Conservation (phyloP, 1,139 yeast species). For the Scheffersomyces segobiensis region DNA sequence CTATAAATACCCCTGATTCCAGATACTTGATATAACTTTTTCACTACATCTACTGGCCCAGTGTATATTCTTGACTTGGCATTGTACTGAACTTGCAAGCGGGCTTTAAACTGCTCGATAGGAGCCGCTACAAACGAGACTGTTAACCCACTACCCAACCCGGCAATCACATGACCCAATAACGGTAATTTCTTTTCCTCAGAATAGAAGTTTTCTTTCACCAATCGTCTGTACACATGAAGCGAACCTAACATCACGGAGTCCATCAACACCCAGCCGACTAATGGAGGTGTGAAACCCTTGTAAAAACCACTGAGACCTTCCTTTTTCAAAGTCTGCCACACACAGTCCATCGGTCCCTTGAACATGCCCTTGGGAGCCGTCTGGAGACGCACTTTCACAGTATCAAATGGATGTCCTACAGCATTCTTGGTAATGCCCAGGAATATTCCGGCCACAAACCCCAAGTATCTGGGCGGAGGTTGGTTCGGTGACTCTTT, state of each 20-base stretch:
- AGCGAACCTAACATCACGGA: conserved; percentile 84
- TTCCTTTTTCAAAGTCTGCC: conserved; percentile 69
- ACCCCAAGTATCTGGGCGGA: conserved; percentile 68
- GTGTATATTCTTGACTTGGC: conserved; percentile 64
- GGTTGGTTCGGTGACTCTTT: conserved; percentile 14
- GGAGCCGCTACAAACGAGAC: conserved; percentile 95
- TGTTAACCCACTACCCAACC: conserved; percentile 85
- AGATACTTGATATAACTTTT: conserved; percentile 50
- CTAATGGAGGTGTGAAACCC: conserved; percentile 89
- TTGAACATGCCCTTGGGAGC: conserved; percentile 68
- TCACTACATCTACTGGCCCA: conserved; percentile 79
- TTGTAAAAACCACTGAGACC: conserved; percentile 79
- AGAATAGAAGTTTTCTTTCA: conserved; percentile 63
- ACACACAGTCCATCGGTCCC: conserved; percentile 81
- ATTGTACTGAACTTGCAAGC: conserved; percentile 88
- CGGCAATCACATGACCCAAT: conserved; percentile 72
- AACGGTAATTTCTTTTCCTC: conserved; percentile 64
- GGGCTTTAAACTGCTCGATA: conserved; percentile 83
- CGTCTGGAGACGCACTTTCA: conserved; percentile 85
- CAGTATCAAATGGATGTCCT: conserved; percentile 92
- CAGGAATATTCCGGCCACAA: conserved; percentile 83
- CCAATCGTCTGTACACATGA: conserved; percentile 69
- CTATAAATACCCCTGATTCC: conserved; percentile 77
- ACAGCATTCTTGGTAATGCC: conserved; percentile 87
- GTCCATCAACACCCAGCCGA: conserved; percentile 95